Percentiles rank a stretch among this genome's conserved stretches.
phyloP scores from a whole-genome alignment of 2,329 filamentous ascomycete species.

The Calycina marina region DNA sequence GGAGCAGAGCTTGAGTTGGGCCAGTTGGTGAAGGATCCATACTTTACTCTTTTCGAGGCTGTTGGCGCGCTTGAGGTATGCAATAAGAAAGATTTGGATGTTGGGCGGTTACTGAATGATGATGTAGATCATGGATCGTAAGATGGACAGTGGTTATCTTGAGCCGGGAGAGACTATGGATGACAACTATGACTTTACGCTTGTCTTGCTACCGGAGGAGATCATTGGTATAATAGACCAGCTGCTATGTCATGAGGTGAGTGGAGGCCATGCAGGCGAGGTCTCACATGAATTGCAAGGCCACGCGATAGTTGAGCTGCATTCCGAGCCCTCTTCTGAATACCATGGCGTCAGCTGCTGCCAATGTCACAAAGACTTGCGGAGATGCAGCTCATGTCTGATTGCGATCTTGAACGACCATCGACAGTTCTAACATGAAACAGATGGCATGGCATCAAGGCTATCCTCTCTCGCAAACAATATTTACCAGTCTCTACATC shows the following conservation, averaged over 20 bases:
- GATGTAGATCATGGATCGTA: conserved; percentile 98
- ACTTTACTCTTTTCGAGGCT: conserved; percentile 87
- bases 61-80: conserved; percentile 69
- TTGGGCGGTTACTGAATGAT: neutral
- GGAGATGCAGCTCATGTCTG: too few relatives aligned
- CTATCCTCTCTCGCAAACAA: conserved; percentile 86
- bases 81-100: neutral
- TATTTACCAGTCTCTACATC: conserved; percentile 86
- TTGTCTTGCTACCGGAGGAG: conserved; percentile 57
- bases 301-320: too few relatives aligned
- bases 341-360: too few relatives aligned
- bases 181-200: conserved; percentile 63
- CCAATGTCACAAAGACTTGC: too few relatives aligned
- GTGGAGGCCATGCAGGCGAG: too few relatives aligned
- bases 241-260: conserved; percentile 73
- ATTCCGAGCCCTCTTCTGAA: too few relatives aligned
- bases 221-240: conserved; percentile 91
- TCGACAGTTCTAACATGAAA: conserved; percentile 5
- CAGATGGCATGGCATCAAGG: conserved; percentile 95
- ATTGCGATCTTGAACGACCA: too few relatives aligned
- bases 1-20: conserved; percentile 57
- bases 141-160: conserved; percentile 93
- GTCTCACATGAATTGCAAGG: too few relatives aligned
- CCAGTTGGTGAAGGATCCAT: conserved; percentile 82
- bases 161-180: conserved; percentile 68